phyloP scores from a whole-genome alignment of 192 early-diverging fungal species.

The Allomyces arbusculus region DNA sequence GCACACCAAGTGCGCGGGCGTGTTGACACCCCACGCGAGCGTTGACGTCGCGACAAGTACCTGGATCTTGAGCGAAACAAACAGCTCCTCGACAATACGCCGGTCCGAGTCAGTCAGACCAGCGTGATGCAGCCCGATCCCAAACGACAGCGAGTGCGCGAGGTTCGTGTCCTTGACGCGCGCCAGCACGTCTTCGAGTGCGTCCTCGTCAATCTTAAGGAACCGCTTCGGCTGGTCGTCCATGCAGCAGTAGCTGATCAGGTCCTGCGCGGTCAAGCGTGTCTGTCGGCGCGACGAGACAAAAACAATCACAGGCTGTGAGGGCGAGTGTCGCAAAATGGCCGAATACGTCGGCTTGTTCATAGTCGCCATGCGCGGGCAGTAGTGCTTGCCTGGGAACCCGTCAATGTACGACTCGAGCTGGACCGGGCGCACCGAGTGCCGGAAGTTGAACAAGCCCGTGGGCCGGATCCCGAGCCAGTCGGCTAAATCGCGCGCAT shows the following conservation, averaged over 20 bases:
- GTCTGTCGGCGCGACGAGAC: constrained; percentile 95
- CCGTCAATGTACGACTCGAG: constrained; percentile 95
- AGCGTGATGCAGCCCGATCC: constrained; percentile 94
- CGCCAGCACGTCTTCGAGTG: constrained; percentile 44
- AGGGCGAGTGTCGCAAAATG: constrained; percentile 83
- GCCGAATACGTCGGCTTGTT: constrained; percentile 90
- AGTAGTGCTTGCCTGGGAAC: constrained; percentile 89
- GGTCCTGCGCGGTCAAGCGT: constrained; percentile 83
- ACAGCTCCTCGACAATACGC: constrained; percentile 76
- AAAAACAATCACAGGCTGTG: constrained; percentile 89
- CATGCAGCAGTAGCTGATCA: constrained; percentile 77
- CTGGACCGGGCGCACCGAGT: constrained; percentile 91
- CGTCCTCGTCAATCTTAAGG: constrained; percentile 55
- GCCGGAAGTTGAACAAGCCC: constrained; percentile 90
- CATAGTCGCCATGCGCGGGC: constrained; percentile 96
- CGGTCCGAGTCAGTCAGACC: constrained; percentile 76
- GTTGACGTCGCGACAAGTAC: constrained; percentile 88
- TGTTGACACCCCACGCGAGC: constrained; percentile 94
- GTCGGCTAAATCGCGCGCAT: constrained; percentile 83
- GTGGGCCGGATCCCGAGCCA: constrained; percentile 79
- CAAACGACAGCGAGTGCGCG: constrained; percentile 65
- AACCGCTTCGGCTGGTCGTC: constrained; percentile 85
- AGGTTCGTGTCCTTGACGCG: constrained; percentile 63
- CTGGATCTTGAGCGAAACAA: constrained; percentile 86
- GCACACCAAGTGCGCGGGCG: constrained; percentile 90